Evolutionary conservation across 2,329 filamentous ascomycete genomes (phyloP).

Genomic region (Xylaria sp.): DNA sequence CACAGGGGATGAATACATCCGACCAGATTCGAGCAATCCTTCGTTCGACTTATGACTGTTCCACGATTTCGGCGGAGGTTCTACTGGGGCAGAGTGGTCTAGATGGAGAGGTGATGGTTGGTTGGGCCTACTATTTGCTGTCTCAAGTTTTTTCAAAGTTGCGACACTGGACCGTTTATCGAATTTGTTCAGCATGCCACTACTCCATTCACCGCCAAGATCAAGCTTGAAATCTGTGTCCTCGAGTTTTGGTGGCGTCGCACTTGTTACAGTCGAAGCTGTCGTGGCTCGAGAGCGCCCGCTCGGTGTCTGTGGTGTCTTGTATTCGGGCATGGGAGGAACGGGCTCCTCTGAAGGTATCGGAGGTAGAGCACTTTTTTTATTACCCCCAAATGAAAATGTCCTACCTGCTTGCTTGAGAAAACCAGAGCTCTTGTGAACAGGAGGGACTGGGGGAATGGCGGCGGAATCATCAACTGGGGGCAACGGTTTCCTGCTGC

Average conservation of each 20-base stretch:
- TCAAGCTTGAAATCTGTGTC: constrained; percentile 60
- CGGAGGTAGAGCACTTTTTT: constrained; percentile 56
- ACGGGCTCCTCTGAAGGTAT: constrained; percentile 52
- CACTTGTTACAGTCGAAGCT: constrained; percentile 63
- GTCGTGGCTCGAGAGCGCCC: constrained; percentile 62
- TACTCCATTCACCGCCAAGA: constrained; percentile 67
- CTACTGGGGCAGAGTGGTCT: constrained; percentile 57
- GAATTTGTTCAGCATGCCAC: constrained; percentile 65
- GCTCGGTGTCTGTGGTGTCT: constrained; percentile 44
- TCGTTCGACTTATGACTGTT: constrained; percentile 63
- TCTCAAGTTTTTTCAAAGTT: constrained; percentile 58
- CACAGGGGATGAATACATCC: constrained; percentile 50
- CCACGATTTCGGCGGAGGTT: constrained; percentile 62
- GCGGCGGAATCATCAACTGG: constrained; percentile 50
- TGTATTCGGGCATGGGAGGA: constrained; percentile 52
- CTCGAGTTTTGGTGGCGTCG: constrained; percentile 61
- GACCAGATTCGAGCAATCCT: constrained; percentile 55
- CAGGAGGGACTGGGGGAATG: constrained; percentile 51
- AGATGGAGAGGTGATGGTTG: constrained; percentile 61
- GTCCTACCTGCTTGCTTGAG: constrained; percentile 67
- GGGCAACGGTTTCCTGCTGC: constrained; percentile 52
- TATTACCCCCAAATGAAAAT: constrained; percentile 68
- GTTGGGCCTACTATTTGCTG: constrained; percentile 58
- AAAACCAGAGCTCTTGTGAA: constrained; percentile 63
- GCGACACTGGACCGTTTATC: constrained; percentile 65